Percentiles rank a stretch among this genome's conserved stretches.
Evolutionary conservation across 345 rosid genomes (phyloP).

Genomic region (Pugionium cornutum): DNA sequence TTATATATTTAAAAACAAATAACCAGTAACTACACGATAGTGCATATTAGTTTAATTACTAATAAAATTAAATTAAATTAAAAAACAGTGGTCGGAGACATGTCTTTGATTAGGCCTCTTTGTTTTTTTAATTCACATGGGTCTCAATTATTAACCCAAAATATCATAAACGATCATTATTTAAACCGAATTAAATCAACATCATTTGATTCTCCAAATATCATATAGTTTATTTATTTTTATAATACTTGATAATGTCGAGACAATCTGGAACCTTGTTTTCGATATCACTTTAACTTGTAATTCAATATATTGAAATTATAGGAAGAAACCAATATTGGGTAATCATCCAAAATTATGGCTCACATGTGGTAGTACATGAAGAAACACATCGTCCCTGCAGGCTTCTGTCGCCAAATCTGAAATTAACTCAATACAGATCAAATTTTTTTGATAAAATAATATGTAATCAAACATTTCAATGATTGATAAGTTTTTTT

Average conservation of each 20-base stretch:
- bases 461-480: too few species aligned
- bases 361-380: constrained; percentile 41
- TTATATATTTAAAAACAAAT: constrained; percentile 8
- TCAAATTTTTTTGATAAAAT: too few species aligned
- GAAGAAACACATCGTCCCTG: constrained; percentile 27
- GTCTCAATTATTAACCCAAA: constrained; percentile 35
- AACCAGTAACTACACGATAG: constrained; percentile 17
- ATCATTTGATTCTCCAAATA: constrained; percentile 23
- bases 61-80: background rate
- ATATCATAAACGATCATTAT: constrained; percentile 17
- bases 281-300: constrained; percentile 24
- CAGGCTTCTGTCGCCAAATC: constrained; percentile 21
- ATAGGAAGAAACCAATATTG: constrained; percentile 24
- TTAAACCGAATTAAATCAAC: constrained; percentile 29
- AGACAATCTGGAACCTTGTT: constrained; percentile 36
- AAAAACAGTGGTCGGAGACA: constrained; percentile 39
- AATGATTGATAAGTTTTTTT: too few species aligned
- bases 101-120: constrained; percentile 27
- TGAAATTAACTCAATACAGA: constrained; percentile 3
- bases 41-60: constrained; percentile 12
- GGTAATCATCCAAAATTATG: constrained; percentile 34
- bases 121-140: constrained; percentile 31
- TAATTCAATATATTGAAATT: constrained; percentile 10
- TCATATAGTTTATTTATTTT: constrained; percentile 21
- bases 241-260: constrained; percentile 27